These are phyloP conservation scores for Xylaria sp. DNA, from an alignment of 2,329 filamentous ascomycete genomes.

Conservation along the genomic window DNA sequence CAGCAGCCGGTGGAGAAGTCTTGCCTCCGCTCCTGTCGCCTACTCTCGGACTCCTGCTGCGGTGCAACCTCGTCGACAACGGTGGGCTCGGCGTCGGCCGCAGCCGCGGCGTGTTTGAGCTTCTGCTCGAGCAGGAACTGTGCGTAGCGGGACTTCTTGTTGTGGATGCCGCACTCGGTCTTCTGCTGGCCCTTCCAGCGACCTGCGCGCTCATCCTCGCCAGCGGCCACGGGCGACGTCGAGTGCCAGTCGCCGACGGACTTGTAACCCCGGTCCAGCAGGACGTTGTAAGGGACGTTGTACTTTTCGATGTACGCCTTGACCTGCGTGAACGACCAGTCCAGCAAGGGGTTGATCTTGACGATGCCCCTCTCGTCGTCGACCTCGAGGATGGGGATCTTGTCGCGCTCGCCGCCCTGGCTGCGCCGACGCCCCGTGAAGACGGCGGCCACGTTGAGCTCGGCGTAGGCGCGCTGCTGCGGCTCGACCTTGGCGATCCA, in stretches of 20 bases:
- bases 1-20: slow-evolving; percentile 17
- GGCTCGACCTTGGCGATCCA: slow-evolving; percentile 98
- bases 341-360: slow-evolving; percentile 97
- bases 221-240: slow-evolving; percentile 84
- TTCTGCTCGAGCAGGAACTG: slow-evolving; percentile 78
- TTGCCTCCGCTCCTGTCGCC: slow-evolving; percentile 11
- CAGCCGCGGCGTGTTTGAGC: slow-evolving; percentile 28
- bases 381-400: slow-evolving; percentile 89
- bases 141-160: slow-evolving; percentile 92
- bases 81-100: neutral
- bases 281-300: slow-evolving; percentile 89
- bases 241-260: slow-evolving; percentile 98
- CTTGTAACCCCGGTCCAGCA: slow-evolving; percentile 96
- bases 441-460: slow-evolving; percentile 86
- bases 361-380: slow-evolving; percentile 86
- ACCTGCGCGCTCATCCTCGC: slow-evolving; percentile 94
- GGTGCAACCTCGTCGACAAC: slow-evolving; percentile 33
- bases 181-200: slow-evolving; percentile 96
- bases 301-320: slow-evolving; percentile 85
- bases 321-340: slow-evolving; percentile 92
- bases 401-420: slow-evolving; percentile 90
- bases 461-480: slow-evolving; percentile 85
- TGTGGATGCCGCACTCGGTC: slow-evolving; percentile 99
- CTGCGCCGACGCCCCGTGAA: slow-evolving; percentile 90
- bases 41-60: slow-evolving; percentile 24